phyloP scores from a whole-genome alignment of 148 eudicot genomes.

The Camellia japonica region DNA sequence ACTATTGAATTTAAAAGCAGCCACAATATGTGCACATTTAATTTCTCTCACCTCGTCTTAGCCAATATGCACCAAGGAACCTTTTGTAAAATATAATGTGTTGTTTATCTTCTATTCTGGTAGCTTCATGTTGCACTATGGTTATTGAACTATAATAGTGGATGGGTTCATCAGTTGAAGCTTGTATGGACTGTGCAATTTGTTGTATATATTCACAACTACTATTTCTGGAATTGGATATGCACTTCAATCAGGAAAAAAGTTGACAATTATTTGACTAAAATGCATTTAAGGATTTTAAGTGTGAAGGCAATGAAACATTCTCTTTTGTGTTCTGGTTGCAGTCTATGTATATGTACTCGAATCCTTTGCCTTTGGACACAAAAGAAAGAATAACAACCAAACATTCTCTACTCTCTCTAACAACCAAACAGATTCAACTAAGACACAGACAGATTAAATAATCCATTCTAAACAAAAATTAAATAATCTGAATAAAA shows the following conservation, averaged over 20 bases:
- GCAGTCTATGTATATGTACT: too few relatives aligned
- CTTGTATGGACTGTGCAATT: not conserved
- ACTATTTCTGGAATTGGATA: not conserved
- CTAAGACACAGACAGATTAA: too few relatives aligned
- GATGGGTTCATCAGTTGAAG: not conserved
- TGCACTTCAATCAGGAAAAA: too few relatives aligned
- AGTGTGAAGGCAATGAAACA: too few relatives aligned
- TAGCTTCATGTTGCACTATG: not conserved
- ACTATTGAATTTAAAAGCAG: not conserved
- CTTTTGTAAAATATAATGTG: not conserved
- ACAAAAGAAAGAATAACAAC: not conserved
- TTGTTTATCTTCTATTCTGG: not conserved
- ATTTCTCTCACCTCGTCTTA: not conserved
- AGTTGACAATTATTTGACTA: too few relatives aligned
- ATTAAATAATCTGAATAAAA: too few relatives aligned
- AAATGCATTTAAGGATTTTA: too few relatives aligned
- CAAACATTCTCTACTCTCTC: not conserved
- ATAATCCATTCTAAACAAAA: too few relatives aligned
- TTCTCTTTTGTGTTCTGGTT: too few relatives aligned
- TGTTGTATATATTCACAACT: not conserved
- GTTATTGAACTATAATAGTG: not conserved
- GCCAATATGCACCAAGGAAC: not conserved
- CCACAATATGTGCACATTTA: not conserved
- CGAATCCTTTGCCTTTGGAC: too few relatives aligned
- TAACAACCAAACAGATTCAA: too few relatives aligned